Conservation (phyloP, 2,329 filamentous ascomycete genomes). For the Apiospora pterosperma region DNA sequence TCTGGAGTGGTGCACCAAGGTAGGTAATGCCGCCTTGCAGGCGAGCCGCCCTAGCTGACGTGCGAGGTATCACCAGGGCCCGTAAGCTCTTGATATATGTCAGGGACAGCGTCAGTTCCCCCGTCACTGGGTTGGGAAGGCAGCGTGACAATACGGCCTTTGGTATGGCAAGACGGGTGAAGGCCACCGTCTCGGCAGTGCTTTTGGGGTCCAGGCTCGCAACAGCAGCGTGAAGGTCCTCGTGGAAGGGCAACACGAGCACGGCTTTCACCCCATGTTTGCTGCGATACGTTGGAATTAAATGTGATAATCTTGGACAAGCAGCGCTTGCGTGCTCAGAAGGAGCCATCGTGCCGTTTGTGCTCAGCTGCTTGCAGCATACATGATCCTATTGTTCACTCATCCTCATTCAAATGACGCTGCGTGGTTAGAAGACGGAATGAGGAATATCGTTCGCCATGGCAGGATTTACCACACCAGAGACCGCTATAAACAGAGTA, state of each 20-base stretch:
- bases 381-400: too few relatives aligned
- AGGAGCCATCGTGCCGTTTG: constrained; percentile 23
- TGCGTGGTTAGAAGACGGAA: neutral
- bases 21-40: constrained; percentile 26
- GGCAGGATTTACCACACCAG: neutral
- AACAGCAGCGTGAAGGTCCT: constrained; percentile 27
- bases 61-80: constrained; percentile 19
- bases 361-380: neutral
- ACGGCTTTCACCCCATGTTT: constrained; percentile 26
- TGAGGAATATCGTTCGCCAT: neutral
- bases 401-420: neutral
- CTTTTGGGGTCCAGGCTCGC: constrained; percentile 14
- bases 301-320: constrained; percentile 21
- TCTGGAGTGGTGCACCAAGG: constrained; percentile 26
- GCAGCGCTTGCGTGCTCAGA: constrained; percentile 19
- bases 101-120: constrained; percentile 10
- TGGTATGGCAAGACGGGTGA: constrained; percentile 29
- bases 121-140: constrained; percentile 12
- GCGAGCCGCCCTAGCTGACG: constrained; percentile 6
- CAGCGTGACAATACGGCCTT: constrained; percentile 27
- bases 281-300: constrained; percentile 16
- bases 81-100: constrained; percentile 23
- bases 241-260: constrained; percentile 28
- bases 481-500: neutral
- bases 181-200: constrained; percentile 23